Percentiles rank a stretch among this genome's conserved stretches.
Evolutionary conservation across 495 filamentous ascomycete species (phyloP).

Genomic region (Penicillium bialowiezense): DNA sequence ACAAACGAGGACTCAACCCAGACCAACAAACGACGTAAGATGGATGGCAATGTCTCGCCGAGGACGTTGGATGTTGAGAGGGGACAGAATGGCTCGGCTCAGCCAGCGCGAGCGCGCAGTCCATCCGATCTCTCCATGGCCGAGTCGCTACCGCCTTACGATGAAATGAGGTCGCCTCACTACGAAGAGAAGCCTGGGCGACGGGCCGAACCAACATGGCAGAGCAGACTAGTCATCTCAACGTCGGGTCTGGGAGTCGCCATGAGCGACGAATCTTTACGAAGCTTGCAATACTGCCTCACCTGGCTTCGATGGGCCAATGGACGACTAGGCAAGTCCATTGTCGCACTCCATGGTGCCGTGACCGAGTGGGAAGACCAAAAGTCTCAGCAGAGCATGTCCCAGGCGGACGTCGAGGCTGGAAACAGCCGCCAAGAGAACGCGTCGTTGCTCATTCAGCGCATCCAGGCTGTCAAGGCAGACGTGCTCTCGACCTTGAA

Average conservation of each 20-base stretch:
- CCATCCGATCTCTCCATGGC: slow-evolving; percentile 49
- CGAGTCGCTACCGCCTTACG: slow-evolving; percentile 76
- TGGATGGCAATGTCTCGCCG: slow-evolving; percentile 38
- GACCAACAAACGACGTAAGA: slow-evolving; percentile 61
- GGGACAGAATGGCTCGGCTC: slow-evolving; percentile 13
- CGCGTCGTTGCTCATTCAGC: slow-evolving; percentile 48
- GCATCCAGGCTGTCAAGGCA: slow-evolving; percentile 65
- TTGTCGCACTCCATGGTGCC: slow-evolving; percentile 63
- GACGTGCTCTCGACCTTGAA: slow-evolving; percentile 76
- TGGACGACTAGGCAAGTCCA: slow-evolving; percentile 64
- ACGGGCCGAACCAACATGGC: slow-evolving; percentile 57
- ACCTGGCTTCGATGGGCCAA: slow-evolving; percentile 75
- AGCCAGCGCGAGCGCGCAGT: slow-evolving; percentile 26
- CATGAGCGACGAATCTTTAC: slow-evolving; percentile 79
- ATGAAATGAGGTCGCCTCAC: slow-evolving; percentile 67
- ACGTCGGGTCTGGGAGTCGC: slow-evolving; percentile 83
- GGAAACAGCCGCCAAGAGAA: slow-evolving; percentile 24
- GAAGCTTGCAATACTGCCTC: slow-evolving; percentile 74
- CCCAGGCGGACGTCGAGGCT: slow-evolving; percentile 16
- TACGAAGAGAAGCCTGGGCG: slow-evolving; percentile 52
- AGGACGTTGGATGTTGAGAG: slow-evolving; percentile 41
- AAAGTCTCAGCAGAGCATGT: slow-evolving; percentile 18
- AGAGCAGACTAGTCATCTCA: slow-evolving; percentile 73
- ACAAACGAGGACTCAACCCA: slow-evolving; percentile 38
- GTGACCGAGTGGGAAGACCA: slow-evolving; percentile 70